Conservation (phyloP, 495 filamentous ascomycete genomes). For the Cairneyella variabilis region DNA sequence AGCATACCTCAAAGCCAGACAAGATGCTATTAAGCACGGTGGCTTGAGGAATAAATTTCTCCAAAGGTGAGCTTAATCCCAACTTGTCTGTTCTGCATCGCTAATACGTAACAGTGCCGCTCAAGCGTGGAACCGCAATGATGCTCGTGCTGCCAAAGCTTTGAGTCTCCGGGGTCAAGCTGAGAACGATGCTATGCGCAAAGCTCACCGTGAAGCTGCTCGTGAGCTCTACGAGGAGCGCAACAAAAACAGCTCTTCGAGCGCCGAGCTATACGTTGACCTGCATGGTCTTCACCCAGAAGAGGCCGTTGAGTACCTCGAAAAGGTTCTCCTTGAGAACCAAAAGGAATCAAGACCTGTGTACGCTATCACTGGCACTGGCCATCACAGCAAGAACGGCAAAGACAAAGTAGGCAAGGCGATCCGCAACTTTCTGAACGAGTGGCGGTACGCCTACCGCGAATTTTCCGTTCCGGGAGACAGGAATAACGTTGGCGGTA, state of each 20-base stretch:
- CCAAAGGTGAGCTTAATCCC: constrained; percentile 62
- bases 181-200: constrained; percentile 96
- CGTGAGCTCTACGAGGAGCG: constrained; percentile 90
- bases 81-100: neutral
- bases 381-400: constrained; percentile 96
- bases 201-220: constrained; percentile 93
- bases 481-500: constrained; percentile 83
- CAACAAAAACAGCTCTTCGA: constrained; percentile 62
- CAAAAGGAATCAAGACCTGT: constrained; percentile 67
- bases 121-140: constrained; percentile 99
- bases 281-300: constrained; percentile 95
- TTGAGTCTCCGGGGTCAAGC: constrained; percentile 89
- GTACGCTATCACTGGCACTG: constrained; percentile 95
- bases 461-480: constrained; percentile 97
- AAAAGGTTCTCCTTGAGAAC: constrained; percentile 80
- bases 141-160: constrained; percentile 93
- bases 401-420: constrained; percentile 99
- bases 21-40: constrained; percentile 94
- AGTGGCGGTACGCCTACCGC: constrained; percentile 92
- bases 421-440: constrained; percentile 83
- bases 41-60: constrained; percentile 95
- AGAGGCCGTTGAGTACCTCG: constrained; percentile 93
- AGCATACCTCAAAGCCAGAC: constrained; percentile 88
- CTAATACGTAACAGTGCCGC: constrained; percentile 64
- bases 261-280: constrained; percentile 86